Evolutionary conservation across 257 asterid genomes (phyloP).

Genomic region (Solanum megistacrolobum): DNA sequence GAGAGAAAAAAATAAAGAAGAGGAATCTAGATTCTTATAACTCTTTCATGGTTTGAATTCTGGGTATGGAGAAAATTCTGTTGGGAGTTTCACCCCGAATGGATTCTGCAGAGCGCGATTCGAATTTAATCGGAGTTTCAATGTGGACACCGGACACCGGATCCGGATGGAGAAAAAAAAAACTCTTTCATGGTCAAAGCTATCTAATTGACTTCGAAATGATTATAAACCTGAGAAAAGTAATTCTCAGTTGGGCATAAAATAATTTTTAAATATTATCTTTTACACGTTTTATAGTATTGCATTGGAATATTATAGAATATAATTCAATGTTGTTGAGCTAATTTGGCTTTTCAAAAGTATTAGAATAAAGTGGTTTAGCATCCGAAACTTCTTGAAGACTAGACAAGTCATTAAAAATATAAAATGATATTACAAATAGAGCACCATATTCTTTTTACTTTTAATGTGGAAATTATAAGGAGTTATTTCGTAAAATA

Average conservation of each 20-base stretch:
- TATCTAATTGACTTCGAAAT: not conserved
- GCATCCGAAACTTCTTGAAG: not conserved
- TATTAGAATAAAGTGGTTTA: not conserved
- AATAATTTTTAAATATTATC: not conserved
- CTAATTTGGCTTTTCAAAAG: not conserved
- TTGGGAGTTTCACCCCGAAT: no score
- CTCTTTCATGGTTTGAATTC: not conserved
- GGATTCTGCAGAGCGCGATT: rapidly evolving
- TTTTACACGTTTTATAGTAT: not conserved
- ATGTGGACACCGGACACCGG: no score
- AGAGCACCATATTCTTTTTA: not conserved
- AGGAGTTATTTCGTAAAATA: not conserved
- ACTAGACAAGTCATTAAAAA: not conserved
- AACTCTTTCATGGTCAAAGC: not conserved
- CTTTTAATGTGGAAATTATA: not conserved
- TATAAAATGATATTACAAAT: not conserved
- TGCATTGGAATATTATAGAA: not conserved
- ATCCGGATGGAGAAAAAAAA: no score
- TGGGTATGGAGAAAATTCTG: no score
- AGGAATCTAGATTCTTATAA: not conserved
- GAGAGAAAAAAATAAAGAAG: not conserved
- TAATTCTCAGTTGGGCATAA: not conserved
- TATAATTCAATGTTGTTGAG: not conserved
- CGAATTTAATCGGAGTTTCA: rapidly evolving
- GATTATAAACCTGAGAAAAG: not conserved